These are phyloP conservation scores for Phytophthora pluvialis DNA, from an alignment of 352 stramenopile species.

Conservation along the genomic window DNA sequence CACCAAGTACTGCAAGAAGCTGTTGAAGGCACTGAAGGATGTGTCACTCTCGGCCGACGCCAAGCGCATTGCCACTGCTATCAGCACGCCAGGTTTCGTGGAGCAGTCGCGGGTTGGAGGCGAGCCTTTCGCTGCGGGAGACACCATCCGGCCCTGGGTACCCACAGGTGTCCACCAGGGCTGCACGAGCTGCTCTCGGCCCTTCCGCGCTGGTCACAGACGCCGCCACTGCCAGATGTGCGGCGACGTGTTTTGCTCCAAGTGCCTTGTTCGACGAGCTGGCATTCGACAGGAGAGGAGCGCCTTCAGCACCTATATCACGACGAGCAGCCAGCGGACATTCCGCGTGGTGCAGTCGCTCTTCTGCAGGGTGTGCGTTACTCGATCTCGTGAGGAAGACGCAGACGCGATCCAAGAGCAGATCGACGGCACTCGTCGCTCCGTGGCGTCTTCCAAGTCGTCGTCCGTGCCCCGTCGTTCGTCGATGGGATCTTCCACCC, in stretches of 20 bases:
- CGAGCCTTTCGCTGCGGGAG: slow-evolving; percentile 36
- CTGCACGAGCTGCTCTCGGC: slow-evolving; percentile 66
- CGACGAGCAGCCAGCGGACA: slow-evolving; percentile 41
- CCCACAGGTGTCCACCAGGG: slow-evolving; percentile 44
- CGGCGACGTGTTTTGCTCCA: slow-evolving; percentile 76
- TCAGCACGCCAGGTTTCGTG: slow-evolving; percentile 34
- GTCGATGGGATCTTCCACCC: slow-evolving; percentile 32
- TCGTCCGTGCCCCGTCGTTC: slow-evolving; percentile 22
- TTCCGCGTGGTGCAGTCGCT: slow-evolving; percentile 64
- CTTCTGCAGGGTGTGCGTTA: slow-evolving; percentile 67
- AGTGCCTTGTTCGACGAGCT: slow-evolving; percentile 68
- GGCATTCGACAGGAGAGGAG: slow-evolving; percentile 40
- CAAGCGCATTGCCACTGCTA: slow-evolving; percentile 65
- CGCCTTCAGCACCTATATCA: slow-evolving; percentile 13
- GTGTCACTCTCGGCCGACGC: slow-evolving; percentile 59
- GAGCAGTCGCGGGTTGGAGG: slow-evolving; percentile 40
- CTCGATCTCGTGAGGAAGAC: slow-evolving; percentile 52
- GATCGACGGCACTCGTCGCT: slow-evolving; percentile 17
- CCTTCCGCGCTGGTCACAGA: slow-evolving; percentile 60
- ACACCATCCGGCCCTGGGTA: slow-evolving; percentile 63
- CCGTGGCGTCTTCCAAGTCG: slow-evolving; percentile 27
- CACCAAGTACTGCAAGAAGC: slow-evolving; percentile 57
- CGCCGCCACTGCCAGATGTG: slow-evolving; percentile 80
- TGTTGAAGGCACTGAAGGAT: slow-evolving; percentile 56
- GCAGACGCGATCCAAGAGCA: slow-evolving; percentile 25